These are phyloP conservation scores for Drechslerella stenobrocha DNA, from an alignment of 2,329 filamentous ascomycete species.

Conservation along the genomic window DNA sequence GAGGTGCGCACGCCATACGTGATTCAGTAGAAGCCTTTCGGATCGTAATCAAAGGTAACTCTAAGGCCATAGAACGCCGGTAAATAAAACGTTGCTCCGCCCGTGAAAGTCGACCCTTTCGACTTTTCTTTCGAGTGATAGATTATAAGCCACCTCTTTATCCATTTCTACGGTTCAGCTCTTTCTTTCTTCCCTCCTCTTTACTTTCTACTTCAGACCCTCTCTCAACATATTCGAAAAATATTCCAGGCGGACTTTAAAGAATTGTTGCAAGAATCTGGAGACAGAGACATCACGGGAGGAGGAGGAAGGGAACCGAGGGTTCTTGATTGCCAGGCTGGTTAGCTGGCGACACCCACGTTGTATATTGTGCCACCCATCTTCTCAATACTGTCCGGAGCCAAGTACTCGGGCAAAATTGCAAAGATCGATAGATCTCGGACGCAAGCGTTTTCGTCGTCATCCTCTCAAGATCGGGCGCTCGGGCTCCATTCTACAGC, in stretches of 20 bases:
- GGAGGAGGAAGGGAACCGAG: conserved; percentile 15
- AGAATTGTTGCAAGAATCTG: conserved; percentile 30
- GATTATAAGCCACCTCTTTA: conserved; percentile 47
- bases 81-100: conserved; percentile 39
- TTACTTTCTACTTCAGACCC: conserved; percentile 7
- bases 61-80: conserved; percentile 35
- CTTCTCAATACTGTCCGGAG: conserved; percentile 26
- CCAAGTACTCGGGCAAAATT: conserved; percentile 31
- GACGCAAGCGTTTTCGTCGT: conserved; percentile 46
- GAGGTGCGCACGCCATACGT: conserved; percentile 46
- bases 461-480: conserved; percentile 27
- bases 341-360: conserved; percentile 17
- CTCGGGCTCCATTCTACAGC: conserved; percentile 11
- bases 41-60: conserved; percentile 40
- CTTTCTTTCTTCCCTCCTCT: conserved; percentile 16
- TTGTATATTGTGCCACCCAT: conserved; percentile 31
- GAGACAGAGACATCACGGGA: conserved; percentile 13
- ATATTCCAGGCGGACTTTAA: conserved; percentile 33
- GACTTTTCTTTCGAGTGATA: conserved; percentile 42
- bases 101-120: conserved; percentile 43
- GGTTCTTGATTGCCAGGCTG: conserved; percentile 6
- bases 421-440: conserved; percentile 20
- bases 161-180: conserved; percentile 9
- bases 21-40: conserved; percentile 38
- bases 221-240: conserved; percentile 27